Base-by-base conservation (phyloP, 495 filamentous ascomycete species). In the Xylaria longipes region DNA sequence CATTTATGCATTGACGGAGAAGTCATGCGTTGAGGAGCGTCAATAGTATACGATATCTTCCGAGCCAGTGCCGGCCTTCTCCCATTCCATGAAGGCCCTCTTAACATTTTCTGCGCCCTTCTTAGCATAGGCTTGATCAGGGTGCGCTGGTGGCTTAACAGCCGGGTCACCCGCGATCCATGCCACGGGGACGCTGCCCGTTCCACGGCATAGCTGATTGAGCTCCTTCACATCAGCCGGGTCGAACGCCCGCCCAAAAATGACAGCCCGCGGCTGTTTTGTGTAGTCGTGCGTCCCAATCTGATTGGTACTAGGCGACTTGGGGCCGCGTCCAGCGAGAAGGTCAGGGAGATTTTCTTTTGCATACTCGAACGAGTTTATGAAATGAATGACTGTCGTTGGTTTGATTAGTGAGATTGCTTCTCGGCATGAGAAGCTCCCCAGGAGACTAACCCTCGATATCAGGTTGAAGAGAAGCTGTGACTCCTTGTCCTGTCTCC, bases 361-460 rank as follows among this genome's bases (percentile, higher is more conserved):
- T 11, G 54, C 54, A 8, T 35, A 20, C 27, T 15, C 27, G 8
- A 58, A 58, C 11, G 29, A 35, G 29, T 58, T 14, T n/a, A 35
- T n/a, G 54, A 58, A 58, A 31, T n/a, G 29, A 8, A 58, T 58
- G 27, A 58, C 54, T n/a, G 15, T 58, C 31, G 54, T 58, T 8
- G 29, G 29, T 20, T 33, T 20, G 29, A 58, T 58, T 33, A 58
- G 54, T 35, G 29, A 35, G 20, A 35, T 58, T 31, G 20, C 31
- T 20, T 8, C 15, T 35, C 31, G 11, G 15, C 11, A n/a, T 56
- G 52, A 20, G 14, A 58, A 33, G 5, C 31, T 22, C 27, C 22
- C 17, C 2, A 35, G 0, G 7, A 58, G 29, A 17, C 29, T 4
- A 20, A 58, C 57, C 57, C 39, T 22, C 57, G 9, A 60, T n/a